Evolutionary conservation across 352 stramenopile species (phyloP).

Genomic region (Phytopythium oedochilum): DNA sequence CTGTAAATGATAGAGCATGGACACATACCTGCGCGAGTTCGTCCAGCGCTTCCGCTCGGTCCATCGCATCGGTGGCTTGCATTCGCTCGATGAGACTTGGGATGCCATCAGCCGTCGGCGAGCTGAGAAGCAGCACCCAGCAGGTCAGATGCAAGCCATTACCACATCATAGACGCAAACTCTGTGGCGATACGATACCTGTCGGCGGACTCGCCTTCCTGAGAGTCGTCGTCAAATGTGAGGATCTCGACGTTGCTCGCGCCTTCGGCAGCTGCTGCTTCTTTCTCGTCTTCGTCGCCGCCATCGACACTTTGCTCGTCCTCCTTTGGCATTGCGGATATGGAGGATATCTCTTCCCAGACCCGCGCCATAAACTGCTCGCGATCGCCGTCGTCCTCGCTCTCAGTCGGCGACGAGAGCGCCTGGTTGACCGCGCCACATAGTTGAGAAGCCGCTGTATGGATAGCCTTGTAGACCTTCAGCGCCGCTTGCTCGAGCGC

Average conservation of each 20-base stretch:
- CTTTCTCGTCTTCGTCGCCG: not conserved
- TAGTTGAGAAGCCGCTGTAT: not conserved
- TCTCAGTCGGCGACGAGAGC: not conserved
- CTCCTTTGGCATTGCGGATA: no score
- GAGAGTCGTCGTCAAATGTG: conserved; percentile 36
- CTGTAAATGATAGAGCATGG: not conserved
- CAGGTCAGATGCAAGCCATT: not conserved
- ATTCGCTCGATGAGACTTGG: conserved; percentile 23
- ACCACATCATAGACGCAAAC: not conserved
- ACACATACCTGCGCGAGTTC: conserved; percentile 26
- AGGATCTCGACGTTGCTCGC: conserved; percentile 32
- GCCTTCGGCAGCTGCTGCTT: not conserved
- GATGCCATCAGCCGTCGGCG: conserved; percentile 35
- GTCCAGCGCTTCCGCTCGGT: conserved; percentile 17
- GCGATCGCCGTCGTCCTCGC: not conserved
- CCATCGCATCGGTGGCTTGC: conserved; percentile 7
- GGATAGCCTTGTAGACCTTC: not conserved
- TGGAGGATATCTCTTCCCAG: conserved; percentile 12
- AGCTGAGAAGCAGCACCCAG: conserved; percentile 9
- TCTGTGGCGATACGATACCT: conserved; percentile 15
- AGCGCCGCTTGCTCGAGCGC: conserved; percentile 9
- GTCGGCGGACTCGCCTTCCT: conserved; percentile 27
- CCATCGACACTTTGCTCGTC: no score
- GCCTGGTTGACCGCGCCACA: not conserved
- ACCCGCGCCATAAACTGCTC: conserved; percentile 16